These are phyloP conservation scores for Fusarium fujikuroi DNA, from an alignment of 2,329 filamentous ascomycete species.

Conservation along the genomic window DNA sequence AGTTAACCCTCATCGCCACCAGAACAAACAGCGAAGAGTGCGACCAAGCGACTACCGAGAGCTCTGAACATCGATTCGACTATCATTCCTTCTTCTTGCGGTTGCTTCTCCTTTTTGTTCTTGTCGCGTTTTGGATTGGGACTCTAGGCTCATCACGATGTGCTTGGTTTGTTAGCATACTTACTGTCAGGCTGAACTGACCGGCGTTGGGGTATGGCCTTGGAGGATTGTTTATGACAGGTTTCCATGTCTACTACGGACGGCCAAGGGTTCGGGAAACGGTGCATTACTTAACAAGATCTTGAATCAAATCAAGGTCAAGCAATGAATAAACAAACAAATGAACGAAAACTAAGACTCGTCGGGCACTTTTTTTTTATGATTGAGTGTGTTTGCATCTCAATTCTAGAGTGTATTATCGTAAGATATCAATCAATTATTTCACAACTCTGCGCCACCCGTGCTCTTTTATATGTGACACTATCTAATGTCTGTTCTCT, in stretches of 20 bases:
- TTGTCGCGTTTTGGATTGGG: constrained; percentile 28
- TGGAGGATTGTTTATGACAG: neutral
- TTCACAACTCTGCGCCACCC: constrained; percentile 28
- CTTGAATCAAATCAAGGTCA: constrained; percentile 17
- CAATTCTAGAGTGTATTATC: constrained; percentile 20
- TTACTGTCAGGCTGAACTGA: constrained; percentile 29
- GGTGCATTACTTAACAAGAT: constrained; percentile 9
- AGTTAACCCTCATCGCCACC: constrained; percentile 91
- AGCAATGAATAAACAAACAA: constrained; percentile 31
- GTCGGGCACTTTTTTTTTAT: constrained; percentile 31
- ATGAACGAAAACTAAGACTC: constrained; percentile 2
- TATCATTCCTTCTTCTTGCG: constrained; percentile 14
- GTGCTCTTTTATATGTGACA: constrained; percentile 20
- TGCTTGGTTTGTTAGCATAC: constrained; percentile 28
- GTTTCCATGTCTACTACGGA: constrained; percentile 21
- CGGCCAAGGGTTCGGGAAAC: neutral
- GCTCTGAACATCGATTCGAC: constrained; percentile 60
- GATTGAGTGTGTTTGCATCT: constrained; percentile 15
- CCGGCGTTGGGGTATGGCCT: constrained; percentile 30
- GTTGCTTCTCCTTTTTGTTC: constrained; percentile 13
- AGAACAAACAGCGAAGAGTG: constrained; percentile 81
- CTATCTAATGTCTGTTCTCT: constrained; percentile 7
- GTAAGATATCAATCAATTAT: constrained; percentile 24
- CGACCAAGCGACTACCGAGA: constrained; percentile 93
- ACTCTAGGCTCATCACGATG: constrained; percentile 2